Percentiles rank a stretch among this genome's conserved stretches.
These are phyloP conservation scores for Hirsutella rhossiliensis DNA, from an alignment of 2,329 filamentous ascomycete genomes.

Conservation along the genomic window DNA sequence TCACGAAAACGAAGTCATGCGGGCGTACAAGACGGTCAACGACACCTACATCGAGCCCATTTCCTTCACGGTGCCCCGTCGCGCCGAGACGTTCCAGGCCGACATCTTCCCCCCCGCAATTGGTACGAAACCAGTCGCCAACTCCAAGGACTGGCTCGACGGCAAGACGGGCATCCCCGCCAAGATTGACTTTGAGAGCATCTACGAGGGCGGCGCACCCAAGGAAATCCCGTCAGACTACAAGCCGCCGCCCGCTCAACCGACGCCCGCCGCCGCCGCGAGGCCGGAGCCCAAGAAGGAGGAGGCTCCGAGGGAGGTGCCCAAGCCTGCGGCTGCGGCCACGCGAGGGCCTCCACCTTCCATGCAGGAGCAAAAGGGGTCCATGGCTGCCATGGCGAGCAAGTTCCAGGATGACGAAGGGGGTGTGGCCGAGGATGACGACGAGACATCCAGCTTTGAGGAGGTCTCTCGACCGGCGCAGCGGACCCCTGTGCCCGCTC, in stretches of 20 bases:
- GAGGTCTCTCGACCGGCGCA: constrained; percentile 67
- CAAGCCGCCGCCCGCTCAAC: constrained; percentile 43
- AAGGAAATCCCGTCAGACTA: constrained; percentile 64
- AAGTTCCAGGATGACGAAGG: constrained; percentile 72
- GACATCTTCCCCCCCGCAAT: constrained; percentile 88
- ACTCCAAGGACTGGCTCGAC: constrained; percentile 69
- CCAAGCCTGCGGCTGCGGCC: constrained; percentile 34
- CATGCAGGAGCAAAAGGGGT: constrained; percentile 75
- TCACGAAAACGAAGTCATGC: constrained; percentile 92
- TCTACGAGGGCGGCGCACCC: constrained; percentile 76
- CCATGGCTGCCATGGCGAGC: constrained; percentile 72
- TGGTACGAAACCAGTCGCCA: constrained; percentile 70
- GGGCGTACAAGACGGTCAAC: constrained; percentile 94
- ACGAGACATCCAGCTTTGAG: constrained; percentile 74
- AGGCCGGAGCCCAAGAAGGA: constrained; percentile 23
- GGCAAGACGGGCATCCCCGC: constrained; percentile 76
- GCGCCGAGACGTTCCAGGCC: constrained; percentile 89
- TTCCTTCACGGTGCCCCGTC: constrained; percentile 90
- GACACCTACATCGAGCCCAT: constrained; percentile 91
- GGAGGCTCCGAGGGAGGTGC: constrained; percentile 42
- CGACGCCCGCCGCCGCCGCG: constrained; percentile 28
- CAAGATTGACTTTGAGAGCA: constrained; percentile 86
- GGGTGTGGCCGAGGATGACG: constrained; percentile 45
- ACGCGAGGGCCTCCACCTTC: constrained; percentile 44
- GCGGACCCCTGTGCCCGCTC: constrained; percentile 32